These are phyloP conservation scores for Mortierella polycephala DNA, from an alignment of 371 early-diverging fungal species.

Conservation along the genomic window DNA sequence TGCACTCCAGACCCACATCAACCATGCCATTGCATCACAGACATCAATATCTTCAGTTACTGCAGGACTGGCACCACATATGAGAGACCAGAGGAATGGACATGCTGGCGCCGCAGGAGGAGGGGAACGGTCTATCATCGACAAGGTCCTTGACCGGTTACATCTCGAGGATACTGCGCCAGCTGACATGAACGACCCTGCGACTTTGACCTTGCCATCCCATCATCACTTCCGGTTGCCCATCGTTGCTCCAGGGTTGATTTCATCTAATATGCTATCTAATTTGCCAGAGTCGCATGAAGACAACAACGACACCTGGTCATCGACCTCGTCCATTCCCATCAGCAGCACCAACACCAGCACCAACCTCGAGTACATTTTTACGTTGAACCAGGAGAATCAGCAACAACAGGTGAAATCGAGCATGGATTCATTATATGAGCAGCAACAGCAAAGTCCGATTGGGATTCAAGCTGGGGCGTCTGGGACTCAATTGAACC, in stretches of 20 bases:
- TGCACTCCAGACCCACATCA: constrained; percentile 38
- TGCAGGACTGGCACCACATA: constrained; percentile 10
- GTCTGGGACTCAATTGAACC: background rate
- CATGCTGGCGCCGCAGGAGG: background rate
- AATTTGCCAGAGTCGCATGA: constrained; percentile 32
- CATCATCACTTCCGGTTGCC: background rate
- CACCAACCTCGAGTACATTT: constrained; percentile 40
- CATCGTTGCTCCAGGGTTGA: background rate
- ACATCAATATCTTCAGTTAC: constrained; percentile 12
- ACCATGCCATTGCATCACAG: constrained; percentile 22
- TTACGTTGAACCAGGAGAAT: constrained; percentile 28
- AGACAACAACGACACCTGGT: constrained; percentile 50
- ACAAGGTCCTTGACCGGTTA: constrained; percentile 43
- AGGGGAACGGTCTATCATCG: constrained; percentile 40
- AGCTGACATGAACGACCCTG: background rate
- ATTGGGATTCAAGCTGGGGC: background rate
- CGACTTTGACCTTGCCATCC: background rate
- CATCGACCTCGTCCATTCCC: constrained; percentile 38
- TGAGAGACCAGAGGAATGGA: background rate
- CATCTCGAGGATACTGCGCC: constrained; percentile 25
- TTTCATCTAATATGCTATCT: constrained; percentile 7
- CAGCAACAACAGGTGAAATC: constrained; percentile 7
- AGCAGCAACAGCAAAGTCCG: constrained; percentile 8
- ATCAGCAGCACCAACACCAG: constrained; percentile 40
- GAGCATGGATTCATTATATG: constrained; percentile 32